These are phyloP conservation scores for Tetradesmus lagerheimii DNA, from an alignment of 139 green algal species.

Conservation along the genomic window DNA sequence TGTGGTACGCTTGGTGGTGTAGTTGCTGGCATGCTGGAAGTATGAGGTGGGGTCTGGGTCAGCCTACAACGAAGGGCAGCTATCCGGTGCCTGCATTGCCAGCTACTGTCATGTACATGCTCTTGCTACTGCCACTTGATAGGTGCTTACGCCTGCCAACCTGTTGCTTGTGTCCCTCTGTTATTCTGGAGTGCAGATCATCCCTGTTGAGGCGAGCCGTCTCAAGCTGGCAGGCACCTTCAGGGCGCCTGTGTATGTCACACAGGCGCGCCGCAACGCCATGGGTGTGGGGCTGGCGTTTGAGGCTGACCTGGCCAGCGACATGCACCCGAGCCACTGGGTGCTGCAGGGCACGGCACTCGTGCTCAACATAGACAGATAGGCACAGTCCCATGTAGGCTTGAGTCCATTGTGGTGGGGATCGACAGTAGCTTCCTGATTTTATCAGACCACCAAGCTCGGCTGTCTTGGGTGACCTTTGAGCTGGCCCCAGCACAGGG, in stretches of 20 bases:
- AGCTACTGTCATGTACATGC: background rate
- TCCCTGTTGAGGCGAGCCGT: slow-evolving; percentile 86
- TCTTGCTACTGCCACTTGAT: background rate
- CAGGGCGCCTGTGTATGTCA: slow-evolving; percentile 87
- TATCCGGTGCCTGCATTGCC: background rate
- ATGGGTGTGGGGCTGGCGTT: slow-evolving; percentile 91
- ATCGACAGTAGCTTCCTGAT: no score
- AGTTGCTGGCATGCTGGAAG: no score
- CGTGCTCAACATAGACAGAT: slow-evolving; percentile 80
- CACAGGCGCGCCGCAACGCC: slow-evolving; percentile 83
- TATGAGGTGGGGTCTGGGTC: no score
- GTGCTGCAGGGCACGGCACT: slow-evolving; percentile 88
- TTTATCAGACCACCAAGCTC: no score
- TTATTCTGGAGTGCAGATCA: slow-evolving; percentile 66
- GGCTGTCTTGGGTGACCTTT: no score
- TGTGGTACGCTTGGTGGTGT: no score
- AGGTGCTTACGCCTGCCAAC: no score
- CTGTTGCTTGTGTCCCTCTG: background rate
- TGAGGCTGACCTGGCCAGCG: slow-evolving; percentile 82
- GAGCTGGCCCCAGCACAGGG: no score
- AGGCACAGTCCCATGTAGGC: background rate
- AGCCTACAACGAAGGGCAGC: no score
- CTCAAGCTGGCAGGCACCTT: slow-evolving; percentile 84
- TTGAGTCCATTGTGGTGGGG: no score
- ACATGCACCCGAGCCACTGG: slow-evolving; percentile 87